Conservation (phyloP, 2,329 filamentous ascomycete species). For the Colletotrichum acutatum region DNA sequence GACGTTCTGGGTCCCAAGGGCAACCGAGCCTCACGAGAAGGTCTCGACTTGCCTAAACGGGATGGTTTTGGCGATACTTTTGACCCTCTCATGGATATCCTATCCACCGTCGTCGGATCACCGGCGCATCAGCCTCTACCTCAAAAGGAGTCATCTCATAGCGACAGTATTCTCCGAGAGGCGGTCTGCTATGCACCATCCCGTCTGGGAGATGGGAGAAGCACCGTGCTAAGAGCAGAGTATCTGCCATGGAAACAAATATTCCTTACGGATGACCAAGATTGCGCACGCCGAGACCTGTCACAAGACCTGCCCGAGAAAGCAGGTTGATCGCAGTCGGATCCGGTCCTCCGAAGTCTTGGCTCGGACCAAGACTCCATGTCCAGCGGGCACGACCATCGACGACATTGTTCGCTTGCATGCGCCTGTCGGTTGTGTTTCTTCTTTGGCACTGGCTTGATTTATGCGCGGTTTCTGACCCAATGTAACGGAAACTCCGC, state of each 20-base stretch:
- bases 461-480: slow-evolving; percentile 18
- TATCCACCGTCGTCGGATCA: slow-evolving; percentile 3
- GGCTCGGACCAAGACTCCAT: slow-evolving; percentile 9
- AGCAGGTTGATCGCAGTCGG: slow-evolving; percentile 1
- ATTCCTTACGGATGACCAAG: slow-evolving; percentile 14
- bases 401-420: slow-evolving; percentile 1
- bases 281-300: slow-evolving; percentile 8
- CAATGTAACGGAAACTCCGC: slow-evolving; percentile 17
- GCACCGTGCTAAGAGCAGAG: not conserved
- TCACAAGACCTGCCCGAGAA: slow-evolving; percentile 23
- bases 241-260: not conserved
- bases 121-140: not conserved
- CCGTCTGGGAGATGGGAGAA: not conserved
- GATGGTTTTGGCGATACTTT: slow-evolving; percentile 3
- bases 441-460: slow-evolving; percentile 19
- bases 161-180: not conserved
- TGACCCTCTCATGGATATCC: slow-evolving; percentile 6
- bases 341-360: not conserved
- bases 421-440: not conserved
- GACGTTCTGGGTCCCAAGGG: not conserved
- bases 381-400: not conserved
- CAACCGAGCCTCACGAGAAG: not conserved
- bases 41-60: slow-evolving; percentile 20
- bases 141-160: not conserved
- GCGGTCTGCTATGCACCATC: not conserved